These are phyloP conservation scores for Scedosporium minutisporum DNA, from an alignment of 2,329 filamentous ascomycete species.

Conservation along the genomic window DNA sequence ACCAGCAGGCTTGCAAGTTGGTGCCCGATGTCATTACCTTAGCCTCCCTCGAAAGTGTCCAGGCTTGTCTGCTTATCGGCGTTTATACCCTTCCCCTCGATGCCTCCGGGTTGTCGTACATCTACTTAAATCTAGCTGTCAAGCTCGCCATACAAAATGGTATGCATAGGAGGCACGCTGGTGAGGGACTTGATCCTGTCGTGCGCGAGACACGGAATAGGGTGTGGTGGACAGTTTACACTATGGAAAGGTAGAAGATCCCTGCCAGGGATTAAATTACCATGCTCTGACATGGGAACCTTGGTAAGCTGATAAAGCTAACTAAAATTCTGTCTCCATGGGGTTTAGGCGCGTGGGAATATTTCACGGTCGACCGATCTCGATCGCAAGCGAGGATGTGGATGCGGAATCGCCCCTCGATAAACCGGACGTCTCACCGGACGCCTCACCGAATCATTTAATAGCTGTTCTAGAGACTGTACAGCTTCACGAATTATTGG, in stretches of 20 bases:
- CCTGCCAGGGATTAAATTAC: background rate
- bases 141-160: slow-evolving; percentile 51
- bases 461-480: slow-evolving; percentile 35
- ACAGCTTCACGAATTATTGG: slow-evolving; percentile 24
- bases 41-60: slow-evolving; percentile 46
- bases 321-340: slow-evolving; percentile 8
- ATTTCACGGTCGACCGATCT: slow-evolving; percentile 45
- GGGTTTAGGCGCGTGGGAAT: slow-evolving; percentile 41
- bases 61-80: slow-evolving; percentile 46
- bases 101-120: slow-evolving; percentile 45
- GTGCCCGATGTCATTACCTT: slow-evolving; percentile 47
- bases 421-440: slow-evolving; percentile 30
- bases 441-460: slow-evolving; percentile 30
- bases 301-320: background rate
- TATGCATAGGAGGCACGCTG: slow-evolving; percentile 44
- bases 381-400: slow-evolving; percentile 40
- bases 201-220: slow-evolving; percentile 43
- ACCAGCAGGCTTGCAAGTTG: slow-evolving; percentile 43
- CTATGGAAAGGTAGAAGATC: slow-evolving; percentile 42
- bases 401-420: slow-evolving; percentile 43
- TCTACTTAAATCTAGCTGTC: slow-evolving; percentile 44
- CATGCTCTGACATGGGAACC: background rate
- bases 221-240: slow-evolving; percentile 49
- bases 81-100: slow-evolving; percentile 46
- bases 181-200: slow-evolving; percentile 33